These are phyloP conservation scores for Pythium coloratum DNA, from an alignment of 352 stramenopile species.

Conservation along the genomic window DNA sequence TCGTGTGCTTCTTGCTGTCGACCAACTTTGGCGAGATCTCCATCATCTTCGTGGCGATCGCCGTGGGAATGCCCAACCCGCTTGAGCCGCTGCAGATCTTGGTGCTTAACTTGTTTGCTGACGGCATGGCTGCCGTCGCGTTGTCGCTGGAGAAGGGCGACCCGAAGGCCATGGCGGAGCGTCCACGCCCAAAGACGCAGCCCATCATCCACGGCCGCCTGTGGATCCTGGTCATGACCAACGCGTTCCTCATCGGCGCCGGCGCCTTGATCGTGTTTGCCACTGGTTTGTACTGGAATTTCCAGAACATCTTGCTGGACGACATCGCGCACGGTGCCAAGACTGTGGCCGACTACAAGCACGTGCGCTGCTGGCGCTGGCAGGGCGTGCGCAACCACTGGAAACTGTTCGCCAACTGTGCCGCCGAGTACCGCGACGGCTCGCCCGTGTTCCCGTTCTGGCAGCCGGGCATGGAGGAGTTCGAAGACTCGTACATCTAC, in stretches of 20 bases:
- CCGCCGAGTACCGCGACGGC: conserved; percentile 27
- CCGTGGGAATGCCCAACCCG: conserved; percentile 51
- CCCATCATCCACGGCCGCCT: conserved; percentile 39
- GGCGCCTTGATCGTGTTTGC: conserved; percentile 34
- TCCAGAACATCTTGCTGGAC: conserved; percentile 31
- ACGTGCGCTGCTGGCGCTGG: conserved; percentile 32
- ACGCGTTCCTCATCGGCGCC: conserved; percentile 32
- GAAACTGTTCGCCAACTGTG: conserved; percentile 35
- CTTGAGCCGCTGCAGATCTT: conserved; percentile 94
- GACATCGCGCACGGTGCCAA: conserved; percentile 32
- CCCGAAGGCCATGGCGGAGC: conserved; percentile 27
- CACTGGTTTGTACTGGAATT: conserved; percentile 39
- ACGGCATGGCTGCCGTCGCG: conserved; percentile 52
- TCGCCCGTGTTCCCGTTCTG: conserved; percentile 22
- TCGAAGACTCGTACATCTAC: conserved; percentile 24
- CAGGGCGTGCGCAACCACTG: conserved; percentile 24
- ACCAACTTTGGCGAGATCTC: conserved; percentile 92
- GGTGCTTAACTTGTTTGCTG: conserved; percentile 96
- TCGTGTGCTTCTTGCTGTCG: conserved; percentile 94
- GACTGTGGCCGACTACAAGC: conserved; percentile 24
- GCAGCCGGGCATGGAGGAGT: conserved; percentile 9
- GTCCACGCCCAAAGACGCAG: conserved; percentile 30
- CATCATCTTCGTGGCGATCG: conserved; percentile 48
- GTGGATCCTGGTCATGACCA: conserved; percentile 33
- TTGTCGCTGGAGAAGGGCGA: conserved; percentile 39